A percentile compares a stretch with the other conserved stretches of the same genome.
These are phyloP conservation scores for Ceratocystis eucalypticola DNA, from an alignment of 2,329 filamentous ascomycete species.

Conservation along the genomic window DNA sequence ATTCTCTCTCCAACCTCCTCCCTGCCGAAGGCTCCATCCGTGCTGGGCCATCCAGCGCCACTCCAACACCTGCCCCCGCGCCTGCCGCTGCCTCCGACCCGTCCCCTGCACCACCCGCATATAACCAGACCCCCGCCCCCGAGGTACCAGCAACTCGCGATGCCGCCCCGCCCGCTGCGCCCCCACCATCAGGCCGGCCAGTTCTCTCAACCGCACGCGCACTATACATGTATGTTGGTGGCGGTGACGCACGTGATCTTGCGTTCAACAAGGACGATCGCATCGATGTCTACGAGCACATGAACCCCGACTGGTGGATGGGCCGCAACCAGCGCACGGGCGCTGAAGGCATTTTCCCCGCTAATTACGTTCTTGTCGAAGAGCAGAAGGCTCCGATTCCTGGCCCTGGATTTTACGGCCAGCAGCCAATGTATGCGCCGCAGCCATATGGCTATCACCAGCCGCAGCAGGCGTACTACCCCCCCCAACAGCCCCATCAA, in stretches of 20 bases:
- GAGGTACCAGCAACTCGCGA: slow-evolving; percentile 30
- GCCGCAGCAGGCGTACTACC: slow-evolving; percentile 23
- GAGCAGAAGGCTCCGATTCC: slow-evolving; percentile 45
- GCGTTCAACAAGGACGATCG: slow-evolving; percentile 68
- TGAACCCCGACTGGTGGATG: slow-evolving; percentile 97
- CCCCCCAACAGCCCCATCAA: background rate
- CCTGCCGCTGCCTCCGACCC: slow-evolving; percentile 25
- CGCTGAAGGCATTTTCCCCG: slow-evolving; percentile 86
- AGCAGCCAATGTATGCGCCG: slow-evolving; percentile 21
- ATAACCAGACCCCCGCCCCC: slow-evolving; percentile 35
- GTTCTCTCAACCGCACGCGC: slow-evolving; percentile 63
- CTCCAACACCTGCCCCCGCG: slow-evolving; percentile 24
- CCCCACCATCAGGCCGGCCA: slow-evolving; percentile 30
- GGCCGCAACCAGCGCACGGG: slow-evolving; percentile 73
- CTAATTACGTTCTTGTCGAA: slow-evolving; percentile 61
- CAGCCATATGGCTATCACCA: slow-evolving; percentile 26
- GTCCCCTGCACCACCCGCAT: slow-evolving; percentile 36
- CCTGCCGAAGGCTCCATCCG: slow-evolving; percentile 55
- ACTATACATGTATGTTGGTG: slow-evolving; percentile 63
- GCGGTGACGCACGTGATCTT: slow-evolving; percentile 67
- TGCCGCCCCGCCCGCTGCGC: slow-evolving; percentile 15
- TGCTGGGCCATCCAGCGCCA: slow-evolving; percentile 31
- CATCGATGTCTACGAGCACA: slow-evolving; percentile 73
- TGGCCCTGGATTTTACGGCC: slow-evolving; percentile 5
- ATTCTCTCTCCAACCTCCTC: slow-evolving; percentile 59